phyloP scores from a whole-genome alignment of 768 basidiomycete species.

The Pleurotus citrinopileatus region DNA sequence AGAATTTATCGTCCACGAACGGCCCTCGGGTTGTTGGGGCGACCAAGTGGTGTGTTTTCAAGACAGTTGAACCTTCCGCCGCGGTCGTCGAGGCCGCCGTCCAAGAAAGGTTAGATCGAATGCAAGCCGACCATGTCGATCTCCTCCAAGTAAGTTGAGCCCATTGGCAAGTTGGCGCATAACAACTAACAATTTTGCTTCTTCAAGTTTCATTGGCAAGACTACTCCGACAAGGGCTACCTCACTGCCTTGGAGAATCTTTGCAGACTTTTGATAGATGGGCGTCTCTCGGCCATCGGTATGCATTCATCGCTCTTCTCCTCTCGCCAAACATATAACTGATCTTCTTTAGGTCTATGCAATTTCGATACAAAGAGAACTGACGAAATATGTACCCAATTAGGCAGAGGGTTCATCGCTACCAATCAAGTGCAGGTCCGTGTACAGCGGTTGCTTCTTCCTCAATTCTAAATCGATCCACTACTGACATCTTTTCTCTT shows the following conservation, averaged over 20 bases:
- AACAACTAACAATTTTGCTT: too few relatives aligned
- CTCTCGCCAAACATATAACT: not conserved
- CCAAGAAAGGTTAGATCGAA: constrained; percentile 67
- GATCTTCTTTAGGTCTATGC: constrained; percentile 44
- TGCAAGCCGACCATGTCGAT: constrained; percentile 59
- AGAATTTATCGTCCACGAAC: constrained; percentile 35
- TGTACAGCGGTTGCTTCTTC: not conserved
- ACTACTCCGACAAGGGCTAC: constrained; percentile 51
- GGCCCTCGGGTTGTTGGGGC: constrained; percentile 53
- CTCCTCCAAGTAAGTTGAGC: constrained; percentile 59
- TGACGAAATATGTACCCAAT: constrained; percentile 75
- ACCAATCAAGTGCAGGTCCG: constrained; percentile 83
- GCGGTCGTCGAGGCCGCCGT: constrained; percentile 60
- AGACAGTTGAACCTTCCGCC: constrained; percentile 45
- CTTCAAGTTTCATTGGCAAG: constrained; percentile 81
- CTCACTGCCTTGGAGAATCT: constrained; percentile 46
- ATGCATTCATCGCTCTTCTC: not conserved
- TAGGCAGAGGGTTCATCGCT: constrained; percentile 69
- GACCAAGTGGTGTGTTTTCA: constrained; percentile 88
- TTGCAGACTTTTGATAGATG: constrained; percentile 55
- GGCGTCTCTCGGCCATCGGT: constrained; percentile 58
- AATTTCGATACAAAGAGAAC: constrained; percentile 77
- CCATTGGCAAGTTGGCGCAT: too few relatives aligned
- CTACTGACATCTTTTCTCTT: not conserved
- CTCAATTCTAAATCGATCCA: not conserved